Evolutionary conservation across 495 filamentous ascomycete species (phyloP).

Genomic region (Podospora appendiculata): DNA sequence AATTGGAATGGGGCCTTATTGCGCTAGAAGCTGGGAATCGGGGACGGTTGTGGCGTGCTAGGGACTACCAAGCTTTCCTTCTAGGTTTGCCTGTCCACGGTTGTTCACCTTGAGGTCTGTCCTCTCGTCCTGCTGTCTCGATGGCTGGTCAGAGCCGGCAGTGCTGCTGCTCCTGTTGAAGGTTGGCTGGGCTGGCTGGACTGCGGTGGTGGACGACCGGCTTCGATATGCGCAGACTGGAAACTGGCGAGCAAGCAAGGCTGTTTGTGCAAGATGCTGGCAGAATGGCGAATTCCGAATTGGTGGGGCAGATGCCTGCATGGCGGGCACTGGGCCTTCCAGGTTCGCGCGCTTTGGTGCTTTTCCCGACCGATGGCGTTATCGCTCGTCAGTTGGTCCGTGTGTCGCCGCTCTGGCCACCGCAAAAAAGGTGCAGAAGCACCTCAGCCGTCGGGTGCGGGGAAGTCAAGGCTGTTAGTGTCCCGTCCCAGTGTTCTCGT

Average conservation of each 20-base stretch:
- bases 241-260: too few species aligned
- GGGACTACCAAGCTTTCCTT: too few species aligned
- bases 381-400: slow-evolving; percentile 16
- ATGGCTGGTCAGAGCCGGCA: too few species aligned
- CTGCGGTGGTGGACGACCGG: background rate
- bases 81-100: too few species aligned
- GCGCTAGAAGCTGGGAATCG: too few species aligned
- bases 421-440: background rate
- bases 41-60: too few species aligned
- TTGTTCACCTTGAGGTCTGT: too few species aligned
- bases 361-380: slow-evolving; percentile 29
- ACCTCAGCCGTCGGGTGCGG: slow-evolving; percentile 8
- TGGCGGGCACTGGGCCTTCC: background rate
- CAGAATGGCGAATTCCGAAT: slow-evolving; percentile 25
- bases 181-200: background rate
- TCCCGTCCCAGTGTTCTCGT: background rate
- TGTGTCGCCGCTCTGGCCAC: slow-evolving; percentile 3
- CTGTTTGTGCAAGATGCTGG: background rate
- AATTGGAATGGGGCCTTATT: too few species aligned
- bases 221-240: too few species aligned
- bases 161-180: too few species aligned
- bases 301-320: slow-evolving; percentile 9
- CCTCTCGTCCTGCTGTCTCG: too few species aligned
- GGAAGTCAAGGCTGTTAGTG: slow-evolving; percentile 11
- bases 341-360: slow-evolving; percentile 13